These are phyloP conservation scores for Malbranchea zuffiana DNA, from an alignment of 2,329 filamentous ascomycete species.

Conservation along the genomic window DNA sequence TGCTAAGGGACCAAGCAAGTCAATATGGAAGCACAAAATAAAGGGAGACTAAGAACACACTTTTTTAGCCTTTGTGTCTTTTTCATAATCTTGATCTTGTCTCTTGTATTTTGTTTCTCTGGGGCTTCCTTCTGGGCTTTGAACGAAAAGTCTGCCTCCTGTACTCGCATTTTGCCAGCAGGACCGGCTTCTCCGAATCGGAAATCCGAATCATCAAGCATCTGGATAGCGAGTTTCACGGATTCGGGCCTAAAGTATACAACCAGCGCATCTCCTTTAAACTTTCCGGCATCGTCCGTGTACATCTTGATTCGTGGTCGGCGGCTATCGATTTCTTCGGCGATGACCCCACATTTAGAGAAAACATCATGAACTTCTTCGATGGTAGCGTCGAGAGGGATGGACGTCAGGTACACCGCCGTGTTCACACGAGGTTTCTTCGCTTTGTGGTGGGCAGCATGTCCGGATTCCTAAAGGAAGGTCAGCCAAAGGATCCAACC, in stretches of 20 bases:
- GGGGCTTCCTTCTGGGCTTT: slow-evolving; percentile 68
- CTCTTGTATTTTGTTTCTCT: slow-evolving; percentile 46
- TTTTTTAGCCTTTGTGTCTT: slow-evolving; percentile 78
- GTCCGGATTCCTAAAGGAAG: slow-evolving; percentile 16
- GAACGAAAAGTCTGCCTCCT: slow-evolving; percentile 78
- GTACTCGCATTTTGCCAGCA: slow-evolving; percentile 62
- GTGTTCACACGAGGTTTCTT: slow-evolving; percentile 57
- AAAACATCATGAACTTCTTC: slow-evolving; percentile 78
- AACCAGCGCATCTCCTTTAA: slow-evolving; percentile 87
- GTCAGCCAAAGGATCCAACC: slow-evolving; percentile 1
- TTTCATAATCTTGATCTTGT: slow-evolving; percentile 81
- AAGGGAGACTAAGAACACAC: slow-evolving; percentile 29
- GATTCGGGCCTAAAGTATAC: slow-evolving; percentile 93
- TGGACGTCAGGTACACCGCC: slow-evolving; percentile 80
- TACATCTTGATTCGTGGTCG: slow-evolving; percentile 90
- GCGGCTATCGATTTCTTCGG: slow-evolving; percentile 84
- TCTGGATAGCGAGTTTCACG: slow-evolving; percentile 55
- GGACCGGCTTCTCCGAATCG: slow-evolving; percentile 48
- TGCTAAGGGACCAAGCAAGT: slow-evolving; percentile 39
- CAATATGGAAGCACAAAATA: not conserved
- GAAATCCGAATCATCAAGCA: slow-evolving; percentile 54
- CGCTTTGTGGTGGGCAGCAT: slow-evolving; percentile 24
- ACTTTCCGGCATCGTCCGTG: slow-evolving; percentile 63
- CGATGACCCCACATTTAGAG: slow-evolving; percentile 80
- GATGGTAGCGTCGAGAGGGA: slow-evolving; percentile 67